Percentiles rank a stretch among this genome's conserved stretches.
Evolutionary conservation across 345 rosid species (phyloP).

Genomic region (Odontarrhena argentea): DNA sequence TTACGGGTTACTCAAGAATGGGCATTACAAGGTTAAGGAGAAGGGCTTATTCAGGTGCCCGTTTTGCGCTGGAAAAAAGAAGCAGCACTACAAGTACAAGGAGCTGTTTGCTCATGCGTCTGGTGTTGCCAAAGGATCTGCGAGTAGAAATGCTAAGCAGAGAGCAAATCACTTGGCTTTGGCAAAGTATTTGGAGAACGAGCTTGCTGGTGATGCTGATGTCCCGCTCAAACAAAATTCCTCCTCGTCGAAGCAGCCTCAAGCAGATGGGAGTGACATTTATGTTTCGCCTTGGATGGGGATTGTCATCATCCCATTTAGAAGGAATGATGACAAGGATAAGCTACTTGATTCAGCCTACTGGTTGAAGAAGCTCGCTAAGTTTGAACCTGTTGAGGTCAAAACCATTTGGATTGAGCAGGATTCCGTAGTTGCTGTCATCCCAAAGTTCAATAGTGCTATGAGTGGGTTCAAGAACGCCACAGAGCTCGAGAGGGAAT

Average conservation of each 20-base stretch:
- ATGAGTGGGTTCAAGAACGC: constrained; percentile 64
- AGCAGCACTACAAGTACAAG: constrained; percentile 74
- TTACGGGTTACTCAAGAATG: constrained; percentile 51
- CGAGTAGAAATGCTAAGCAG: constrained; percentile 67
- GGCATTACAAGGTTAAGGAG: constrained; percentile 60
- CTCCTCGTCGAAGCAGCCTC: constrained; percentile 4
- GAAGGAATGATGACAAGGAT: constrained; percentile 32
- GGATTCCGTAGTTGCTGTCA: constrained; percentile 44
- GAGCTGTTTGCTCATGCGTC: constrained; percentile 85
- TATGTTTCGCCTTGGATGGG: constrained; percentile 95
- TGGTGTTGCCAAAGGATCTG: constrained; percentile 80
- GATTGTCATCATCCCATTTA: constrained; percentile 49
- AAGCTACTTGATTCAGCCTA: constrained; percentile 45
- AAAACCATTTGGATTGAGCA: constrained; percentile 51
- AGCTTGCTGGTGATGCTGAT: constrained; percentile 59
- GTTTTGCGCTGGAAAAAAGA: constrained; percentile 87
- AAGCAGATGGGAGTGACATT: constrained; percentile 44
- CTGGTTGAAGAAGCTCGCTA: constrained; percentile 62
- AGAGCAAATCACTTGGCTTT: constrained; percentile 82
- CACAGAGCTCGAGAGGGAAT: constrained; percentile 62
- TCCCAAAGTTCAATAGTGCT: constrained; percentile 54
- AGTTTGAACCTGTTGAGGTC: constrained; percentile 59
- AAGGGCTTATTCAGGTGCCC: constrained; percentile 75
- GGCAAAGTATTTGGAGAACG: constrained; percentile 61
- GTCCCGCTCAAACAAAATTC: constrained; percentile 15